phyloP scores from a whole-genome alignment of 2,329 filamentous ascomycete genomes.

The Neonectria coccinea region DNA sequence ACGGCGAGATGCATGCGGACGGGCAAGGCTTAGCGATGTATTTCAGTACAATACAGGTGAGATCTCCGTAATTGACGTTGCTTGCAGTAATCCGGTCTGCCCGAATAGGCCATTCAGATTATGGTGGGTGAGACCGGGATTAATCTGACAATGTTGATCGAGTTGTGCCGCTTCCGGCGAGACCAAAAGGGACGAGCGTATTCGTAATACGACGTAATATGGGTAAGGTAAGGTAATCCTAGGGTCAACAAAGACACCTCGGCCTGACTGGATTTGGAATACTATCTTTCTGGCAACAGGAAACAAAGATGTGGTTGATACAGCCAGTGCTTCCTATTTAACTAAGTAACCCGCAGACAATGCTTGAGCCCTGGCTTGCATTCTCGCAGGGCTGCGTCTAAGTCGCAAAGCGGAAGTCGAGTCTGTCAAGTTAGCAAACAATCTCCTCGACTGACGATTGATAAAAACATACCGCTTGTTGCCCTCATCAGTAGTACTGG shows the following conservation, averaged over 20 bases:
- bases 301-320: background rate
- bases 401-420: background rate
- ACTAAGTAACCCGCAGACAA: background rate
- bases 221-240: no score
- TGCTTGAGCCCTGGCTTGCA: background rate
- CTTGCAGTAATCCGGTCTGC: background rate
- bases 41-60: no score
- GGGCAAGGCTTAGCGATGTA: no score
- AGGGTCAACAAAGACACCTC: no score
- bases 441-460: background rate
- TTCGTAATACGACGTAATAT: no score
- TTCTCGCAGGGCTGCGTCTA: background rate
- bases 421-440: background rate
- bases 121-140: no score
- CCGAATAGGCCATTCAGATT: no score
- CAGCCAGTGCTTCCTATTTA: background rate
- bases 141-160: no score
- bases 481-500: constrained; percentile 50
- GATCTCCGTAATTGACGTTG: background rate
- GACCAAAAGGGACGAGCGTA: no score
- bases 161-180: no score
- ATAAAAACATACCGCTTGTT: background rate
- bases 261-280: no score
- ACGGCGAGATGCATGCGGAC: background rate
- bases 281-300: no score